Percentiles rank a stretch among this genome's conserved stretches.
phyloP scores from a whole-genome alignment of 106 monocot genomes.

The Platanthera guangdongensis region DNA sequence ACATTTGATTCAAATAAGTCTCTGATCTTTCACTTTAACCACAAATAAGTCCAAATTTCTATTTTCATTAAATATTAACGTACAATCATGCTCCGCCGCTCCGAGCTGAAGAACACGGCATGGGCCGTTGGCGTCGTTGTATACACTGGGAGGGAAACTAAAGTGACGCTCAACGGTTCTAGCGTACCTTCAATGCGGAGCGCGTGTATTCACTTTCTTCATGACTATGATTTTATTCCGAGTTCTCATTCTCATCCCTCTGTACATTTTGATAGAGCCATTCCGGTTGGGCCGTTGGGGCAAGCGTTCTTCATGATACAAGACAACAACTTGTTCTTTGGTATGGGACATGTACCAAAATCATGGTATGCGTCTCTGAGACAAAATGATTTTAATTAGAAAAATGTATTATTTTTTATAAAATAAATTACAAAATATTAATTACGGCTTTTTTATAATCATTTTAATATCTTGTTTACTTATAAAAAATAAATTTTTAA shows the following conservation, averaged over 20 bases:
- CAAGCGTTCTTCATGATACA: slow-evolving; percentile 82
- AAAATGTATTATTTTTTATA: too few species aligned
- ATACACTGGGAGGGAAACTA: slow-evolving; percentile 52
- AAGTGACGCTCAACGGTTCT: slow-evolving; percentile 62
- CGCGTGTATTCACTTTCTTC: slow-evolving; percentile 57
- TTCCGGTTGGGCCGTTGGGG: slow-evolving; percentile 38
- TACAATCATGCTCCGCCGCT: slow-evolving; percentile 34
- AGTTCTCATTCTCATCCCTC: slow-evolving; percentile 74
- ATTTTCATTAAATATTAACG: too few species aligned
- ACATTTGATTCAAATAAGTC: too few species aligned
- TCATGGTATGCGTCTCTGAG: too few species aligned
- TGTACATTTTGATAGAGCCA: slow-evolving; percentile 86
- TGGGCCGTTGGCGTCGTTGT: slow-evolving; percentile 54
- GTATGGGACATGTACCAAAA: slow-evolving; percentile 8
- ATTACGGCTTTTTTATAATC: too few species aligned
- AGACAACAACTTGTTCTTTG: slow-evolving; percentile 38
- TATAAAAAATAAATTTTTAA: too few species aligned
- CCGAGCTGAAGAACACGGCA: slow-evolving; percentile 52
- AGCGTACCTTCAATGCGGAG: slow-evolving; percentile 56
- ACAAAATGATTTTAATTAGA: too few species aligned
- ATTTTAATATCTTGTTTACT: too few species aligned
- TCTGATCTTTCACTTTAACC: too few species aligned
- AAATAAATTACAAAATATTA: too few species aligned
- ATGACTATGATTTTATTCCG: slow-evolving; percentile 68
- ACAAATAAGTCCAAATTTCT: too few species aligned